Evolutionary conservation across 2,329 filamentous ascomycete genomes (phyloP), one percentile per base, ranked within the genome.

Genomic region (Ophiognomonia clavigignenti-juglandacearum): DNA sequence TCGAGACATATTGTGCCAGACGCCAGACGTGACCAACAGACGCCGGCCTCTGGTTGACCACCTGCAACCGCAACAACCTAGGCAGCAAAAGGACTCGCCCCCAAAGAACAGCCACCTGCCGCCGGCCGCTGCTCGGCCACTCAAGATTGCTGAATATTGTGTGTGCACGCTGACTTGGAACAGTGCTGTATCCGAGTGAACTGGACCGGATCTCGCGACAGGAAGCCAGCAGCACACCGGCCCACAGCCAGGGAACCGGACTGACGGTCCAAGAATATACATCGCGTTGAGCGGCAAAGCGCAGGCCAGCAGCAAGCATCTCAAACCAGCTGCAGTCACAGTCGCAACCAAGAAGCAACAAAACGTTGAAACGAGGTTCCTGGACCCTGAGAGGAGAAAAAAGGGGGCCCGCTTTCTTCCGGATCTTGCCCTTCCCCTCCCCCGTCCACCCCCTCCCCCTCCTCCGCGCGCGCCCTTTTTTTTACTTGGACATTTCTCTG

Each of bases 41-140:
- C 18, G 16, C 39, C 19, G 19, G 27, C 22, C 27, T 44, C 16
- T 44, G 13, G 42, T 44, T 37, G 32, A 44, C 32, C 42, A 23
- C 42, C 32, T 29, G 32, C 18, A 44, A 14, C 13, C 14, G 32
- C 14, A 10, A 26, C 14, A 20, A 23, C 37, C 24, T 22, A 32
- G n/a, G 23, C 23, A 29, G 18, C 23, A 24, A 38, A 41, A 26
- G 9, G 18, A 31, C 29, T 26, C 36, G 14, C 29, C 19, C 37
- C 44, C 31, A 20, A 27, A 35, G 36, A 36, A 24, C 42, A 44
- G 42, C 34, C 42, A 44, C 32, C 34, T 23, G 18, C 38, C 42
- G 20, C 29, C 32, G n/a, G 34, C 16, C n/a, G n/a, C n/a, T n/a
- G n/a, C n/a, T n/a, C n/a, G n/a, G n/a, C 42, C 42, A 37, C 13